Evolutionary conservation across 768 basidiomycete genomes (phyloP), one percentile per base, ranked within the genome.

Genomic region (Pleurotus salmoneostramineus): DNA sequence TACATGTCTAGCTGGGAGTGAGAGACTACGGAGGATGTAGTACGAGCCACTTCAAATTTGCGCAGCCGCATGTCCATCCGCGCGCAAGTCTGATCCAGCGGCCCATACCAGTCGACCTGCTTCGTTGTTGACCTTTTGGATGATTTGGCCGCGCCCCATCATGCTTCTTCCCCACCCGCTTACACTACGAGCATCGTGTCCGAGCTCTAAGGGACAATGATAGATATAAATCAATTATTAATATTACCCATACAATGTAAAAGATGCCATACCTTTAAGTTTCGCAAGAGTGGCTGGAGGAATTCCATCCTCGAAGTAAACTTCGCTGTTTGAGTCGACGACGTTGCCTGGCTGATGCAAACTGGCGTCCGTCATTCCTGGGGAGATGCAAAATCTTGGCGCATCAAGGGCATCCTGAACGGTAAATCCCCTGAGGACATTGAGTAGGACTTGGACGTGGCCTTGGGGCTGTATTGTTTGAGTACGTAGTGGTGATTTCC

Each of bases 371-470:
- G 91, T 89, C 57, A 79, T 80, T 27, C 89, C 91, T 14, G 93
- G 83, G 11, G 93, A 95, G 58, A 98, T 98, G 68, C 95, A 98
- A 75, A 98, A 97, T 11, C 96, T 85, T 6, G 95, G 96, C 0
- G 94, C 89, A 71, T 98, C 96, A 37, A 99, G 82, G 11, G 95
- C 91, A 3, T 91, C 85, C 72, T 99, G 97, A 0, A 86, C 81
- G 2, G 87, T 89, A 69, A 85, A 92, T 2, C 95, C 95, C 47
- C 94, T 83, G 31, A 98, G 80, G 52, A 97, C 82, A 67, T 95
- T 97, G 32, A 98, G 72, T 27, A 98, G 77, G 5, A 98, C 95
- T 72, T 99, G 97, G 3, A 98, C 82, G 64, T 98, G 96, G 0
- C 97, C 95, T 78, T 96, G 95, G 1, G 96, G 96, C 83, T 97